Evolutionary conservation across 352 stramenopile species (phyloP).

Genomic region (Pythium diclinum): DNA sequence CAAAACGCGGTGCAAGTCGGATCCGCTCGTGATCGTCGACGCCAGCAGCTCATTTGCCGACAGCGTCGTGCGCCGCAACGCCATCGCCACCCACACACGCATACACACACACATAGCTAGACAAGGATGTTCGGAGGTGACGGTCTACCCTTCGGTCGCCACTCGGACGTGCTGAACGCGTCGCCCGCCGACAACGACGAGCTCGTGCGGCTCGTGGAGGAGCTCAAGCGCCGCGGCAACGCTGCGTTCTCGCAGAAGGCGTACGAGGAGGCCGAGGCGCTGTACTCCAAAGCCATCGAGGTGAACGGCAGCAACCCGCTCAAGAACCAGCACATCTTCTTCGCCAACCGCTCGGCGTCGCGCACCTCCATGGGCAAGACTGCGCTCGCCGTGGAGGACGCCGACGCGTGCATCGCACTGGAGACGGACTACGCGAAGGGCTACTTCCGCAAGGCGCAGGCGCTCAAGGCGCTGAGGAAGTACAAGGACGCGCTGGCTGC

Average conservation of each 20-base stretch:
- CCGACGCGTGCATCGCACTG: constrained; percentile 56
- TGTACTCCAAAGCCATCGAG: constrained; percentile 96
- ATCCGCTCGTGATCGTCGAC: background rate
- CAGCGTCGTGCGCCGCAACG: background rate
- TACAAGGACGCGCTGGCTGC: constrained; percentile 60
- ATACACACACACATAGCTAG: background rate
- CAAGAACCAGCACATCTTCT: constrained; percentile 82
- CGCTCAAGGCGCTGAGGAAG: constrained; percentile 64
- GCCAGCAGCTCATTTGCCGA: background rate
- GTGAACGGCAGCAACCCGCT: constrained; percentile 51
- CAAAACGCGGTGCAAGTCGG: constrained; percentile 14
- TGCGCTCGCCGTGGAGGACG: constrained; percentile 60
- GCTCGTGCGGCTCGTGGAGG: constrained; percentile 66
- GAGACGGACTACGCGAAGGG: constrained; percentile 75
- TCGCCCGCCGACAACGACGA: constrained; percentile 45
- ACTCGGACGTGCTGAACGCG: constrained; percentile 79
- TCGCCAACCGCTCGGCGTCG: constrained; percentile 85
- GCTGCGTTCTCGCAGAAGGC: constrained; percentile 81
- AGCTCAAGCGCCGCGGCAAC: constrained; percentile 88
- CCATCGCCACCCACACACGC: background rate
- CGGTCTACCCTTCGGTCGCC: constrained; percentile 62
- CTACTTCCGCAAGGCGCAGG: constrained; percentile 81
- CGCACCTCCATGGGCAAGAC: constrained; percentile 81
- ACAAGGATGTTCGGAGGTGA: constrained; percentile 68
- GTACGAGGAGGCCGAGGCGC: constrained; percentile 90